These are phyloP conservation scores for Pyropia yezoensis DNA, from an alignment of 23 red algal genomes.

Conservation along the genomic window DNA sequence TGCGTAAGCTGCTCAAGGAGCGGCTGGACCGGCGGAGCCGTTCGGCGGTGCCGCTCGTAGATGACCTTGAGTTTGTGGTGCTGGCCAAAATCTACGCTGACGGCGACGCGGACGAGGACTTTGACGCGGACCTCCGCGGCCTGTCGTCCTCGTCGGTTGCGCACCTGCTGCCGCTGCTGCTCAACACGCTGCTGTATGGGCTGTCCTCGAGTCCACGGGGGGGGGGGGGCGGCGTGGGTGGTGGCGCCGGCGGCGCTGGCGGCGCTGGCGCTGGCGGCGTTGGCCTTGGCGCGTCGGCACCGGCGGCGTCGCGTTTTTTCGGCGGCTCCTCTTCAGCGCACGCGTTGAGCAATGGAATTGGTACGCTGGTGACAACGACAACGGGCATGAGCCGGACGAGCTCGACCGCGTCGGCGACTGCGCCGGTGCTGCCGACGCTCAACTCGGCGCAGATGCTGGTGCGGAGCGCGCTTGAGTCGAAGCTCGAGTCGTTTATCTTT, in stretches of 20 bases:
- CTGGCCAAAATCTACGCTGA: conserved; percentile 78
- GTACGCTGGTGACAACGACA: neutral
- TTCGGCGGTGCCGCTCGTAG: conserved; percentile 16
- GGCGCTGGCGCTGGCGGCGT: neutral
- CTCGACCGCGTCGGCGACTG: neutral
- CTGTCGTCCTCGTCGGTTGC: conserved; percentile 15
- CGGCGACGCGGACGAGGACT: conserved; percentile 41
- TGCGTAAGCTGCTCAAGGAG: conserved; percentile 39
- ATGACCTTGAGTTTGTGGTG: conserved; percentile 58
- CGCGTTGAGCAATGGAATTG: neutral
- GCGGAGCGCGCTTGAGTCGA: conserved; percentile 47
- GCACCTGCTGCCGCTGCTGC: conserved; percentile 68
- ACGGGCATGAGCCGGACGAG: neutral
- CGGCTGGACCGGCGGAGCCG: conserved; percentile 17
- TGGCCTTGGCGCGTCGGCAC: neutral
- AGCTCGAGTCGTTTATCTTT: conserved; percentile 63
- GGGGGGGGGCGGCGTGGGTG: conserved; percentile 5
- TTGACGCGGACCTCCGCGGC: too few species aligned
- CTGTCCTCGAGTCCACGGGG: neutral
- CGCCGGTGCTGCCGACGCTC: conserved; percentile 34
- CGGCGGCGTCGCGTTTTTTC: conserved; percentile 8
- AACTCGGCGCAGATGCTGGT: conserved; percentile 35
- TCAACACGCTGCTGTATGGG: conserved; percentile 85
- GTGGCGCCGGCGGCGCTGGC: neutral
- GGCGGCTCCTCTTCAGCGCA: neutral